Evolutionary conservation across 2,329 filamentous ascomycete species (phyloP), one percentile per base, ranked within the genome.

Genomic region (Sclerotinia minor): DNA sequence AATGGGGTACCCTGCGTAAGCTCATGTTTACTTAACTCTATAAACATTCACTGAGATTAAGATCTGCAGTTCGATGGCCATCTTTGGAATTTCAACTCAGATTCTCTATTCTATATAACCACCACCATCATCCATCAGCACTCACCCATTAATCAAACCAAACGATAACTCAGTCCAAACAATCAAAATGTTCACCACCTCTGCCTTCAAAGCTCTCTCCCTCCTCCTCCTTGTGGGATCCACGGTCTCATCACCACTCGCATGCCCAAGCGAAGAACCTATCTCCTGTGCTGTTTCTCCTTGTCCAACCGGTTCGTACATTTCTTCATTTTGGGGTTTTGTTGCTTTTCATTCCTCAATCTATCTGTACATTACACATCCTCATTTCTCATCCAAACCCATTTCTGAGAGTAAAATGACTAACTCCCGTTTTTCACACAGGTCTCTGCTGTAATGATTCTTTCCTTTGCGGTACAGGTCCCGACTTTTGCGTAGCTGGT

Each of bases 381-480:
- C 15, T 13, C 38, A 41, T 15, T 41, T 3, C 38, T 41, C 38
- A 41, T 38, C 35, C 9, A 38, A 15, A 15, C 13, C 13, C 11
- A 1, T 41, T 15, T 13, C 13, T 38, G 35, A 13, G 38, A 41
- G 38, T 13, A 41, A 41, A 41, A 15, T 41, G 3, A 4, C 38
- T 41, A 41, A 41, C 11, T 13, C 38, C 15, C 38, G 15, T 13
- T 41, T 41, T 3, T 41, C 38, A 41, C 3, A 41, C 15, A 41
- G 38, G 57, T 21, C 50, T 61, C 38, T 67, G 65, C 55, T 67
- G 65, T 35, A 63, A 45, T 11, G 15, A 41, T 8, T 67, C 54
- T 11, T 21, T 54, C 8, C 63, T 63, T 26, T 67, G 65, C 49
- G 65, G 65, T 8, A 63, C 57, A 9, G 65, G 65, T 2, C 32